Base-by-base conservation (phyloP, 768 basidiomycete species). In the Filobasidium wieringae region DNA sequence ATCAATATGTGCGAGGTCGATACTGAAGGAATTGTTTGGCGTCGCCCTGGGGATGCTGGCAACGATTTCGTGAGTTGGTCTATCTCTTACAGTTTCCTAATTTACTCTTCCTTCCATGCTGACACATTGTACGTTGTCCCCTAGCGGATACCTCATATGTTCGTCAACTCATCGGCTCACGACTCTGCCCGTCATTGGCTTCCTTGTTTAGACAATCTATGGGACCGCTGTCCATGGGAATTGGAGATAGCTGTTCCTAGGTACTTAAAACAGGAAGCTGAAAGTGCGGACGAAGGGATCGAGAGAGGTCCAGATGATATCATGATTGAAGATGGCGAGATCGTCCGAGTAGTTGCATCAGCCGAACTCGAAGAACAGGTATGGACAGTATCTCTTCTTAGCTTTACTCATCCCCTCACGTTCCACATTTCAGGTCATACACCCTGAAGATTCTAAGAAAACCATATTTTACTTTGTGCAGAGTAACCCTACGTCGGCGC, bases 171-270 rank as follows among this genome's bases (percentile, higher is more conserved):
- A 0, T 86, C 87, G 0, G 85, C 84, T 7, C 84, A 90, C 6
- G 88, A 92, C 68, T 80, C 88, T 17, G 91, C 93, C n/a, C 79
- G 95, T 67, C 91, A 88, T 66, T 99, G 95, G 95, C 84, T 96
- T n/a, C 95, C 95, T 14, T 99, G 95, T 67, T 74, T 96, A 19
- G 95, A 99, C 72, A 87, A 82, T 65, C 74, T 90, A 22, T 93
- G 90, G 88, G 92, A 95, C 74, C 85, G 88, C 66, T 95, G 88
- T 65, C 92, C 93, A 7, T 99, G 95, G 95, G 95, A 99, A 68
- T 86, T 97, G 57, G 89, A 96, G 73, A 88, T 95, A 72, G 82
- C 95, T 51, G 92, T 95, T 32, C 91, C 92, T 51, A 63, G 73
- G 29, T 62, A 64, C 30, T 62, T 70, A 54, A 54, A 59, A 19